Percentiles rank a stretch among this genome's conserved stretches.
Conservation (phyloP, 1,284 basidiomycete genomes). For the Leccinum subrobustum region DNA sequence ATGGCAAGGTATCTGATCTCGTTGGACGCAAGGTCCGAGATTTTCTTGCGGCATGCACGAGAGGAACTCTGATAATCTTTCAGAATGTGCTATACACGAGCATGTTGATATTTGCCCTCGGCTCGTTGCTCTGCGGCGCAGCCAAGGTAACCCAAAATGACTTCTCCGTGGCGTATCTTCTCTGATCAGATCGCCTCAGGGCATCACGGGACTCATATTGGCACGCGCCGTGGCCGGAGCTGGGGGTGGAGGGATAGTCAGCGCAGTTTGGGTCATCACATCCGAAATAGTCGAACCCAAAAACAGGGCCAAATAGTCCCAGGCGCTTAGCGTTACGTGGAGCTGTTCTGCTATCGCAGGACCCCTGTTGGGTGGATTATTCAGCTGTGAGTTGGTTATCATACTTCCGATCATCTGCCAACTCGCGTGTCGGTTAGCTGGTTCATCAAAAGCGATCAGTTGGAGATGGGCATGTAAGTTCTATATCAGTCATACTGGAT, state of each 20-base stretch:
- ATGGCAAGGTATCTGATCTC: slow-evolving; percentile 74
- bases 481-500: not conserved
- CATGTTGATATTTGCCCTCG: slow-evolving; percentile 66
- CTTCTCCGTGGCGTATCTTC: slow-evolving; percentile 11
- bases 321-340: slow-evolving; percentile 80
- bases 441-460: slow-evolving; percentile 36
- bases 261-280: slow-evolving; percentile 79
- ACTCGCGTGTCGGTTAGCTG: slow-evolving; percentile 17
- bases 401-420: slow-evolving; percentile 15
- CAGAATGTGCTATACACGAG: slow-evolving; percentile 67
- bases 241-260: slow-evolving; percentile 80
- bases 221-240: slow-evolving; percentile 63
- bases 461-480: slow-evolving; percentile 83
- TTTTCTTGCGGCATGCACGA: slow-evolving; percentile 4
- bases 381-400: slow-evolving; percentile 57
- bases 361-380: slow-evolving; percentile 73
- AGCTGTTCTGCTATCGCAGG: slow-evolving; percentile 78
- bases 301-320: slow-evolving; percentile 75
- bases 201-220: slow-evolving; percentile 56
- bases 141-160: slow-evolving; percentile 48
- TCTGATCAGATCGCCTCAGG: slow-evolving; percentile 40
- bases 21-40: slow-evolving; percentile 65
- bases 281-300: slow-evolving; percentile 71
- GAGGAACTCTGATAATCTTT: slow-evolving; percentile 5
- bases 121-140: slow-evolving; percentile 69